Evolutionary conservation across 192 early-diverging fungal species (phyloP), one percentile per base, ranked within the genome.

Genomic region (Coemansia sp.): DNA sequence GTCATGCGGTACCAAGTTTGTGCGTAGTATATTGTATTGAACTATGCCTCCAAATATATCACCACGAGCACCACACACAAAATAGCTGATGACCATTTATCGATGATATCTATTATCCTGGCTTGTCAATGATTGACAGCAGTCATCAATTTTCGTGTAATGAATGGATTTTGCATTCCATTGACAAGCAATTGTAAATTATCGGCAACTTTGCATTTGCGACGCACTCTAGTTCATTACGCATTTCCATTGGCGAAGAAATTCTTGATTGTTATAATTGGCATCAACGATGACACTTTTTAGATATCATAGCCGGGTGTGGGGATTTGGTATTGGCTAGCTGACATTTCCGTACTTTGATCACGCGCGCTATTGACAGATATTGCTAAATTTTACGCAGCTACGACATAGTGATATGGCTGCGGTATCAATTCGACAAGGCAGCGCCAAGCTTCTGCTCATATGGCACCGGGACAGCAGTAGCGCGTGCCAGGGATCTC

Each of bases 401-500:
- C 24, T 15, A 31, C 27, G 8, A 57, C n/a, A 33, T 9, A 10
- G 10, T 31, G 3, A 13, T 10, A 57, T 57, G 53, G 24, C 53
- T 31, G 53, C 27, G 53, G 27, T 31, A 15, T 6, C n/a, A 50
- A 50, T 15, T 31, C 13, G 20, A 31, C 15, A 29, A 15, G 4
- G 15, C 3, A 12, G 53, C 29, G 53, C 53, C 53, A 29, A 57
- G 22, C 5, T 31, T 3, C 53, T 57, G 29, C 27, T 15, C 53
- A 27, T 31, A 15, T 15, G 27, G 53, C 53, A 57, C 53, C 53
- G 27, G 29, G 53, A 22, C 53, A 57, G 53, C 12, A 31, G 24
- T 57, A 57, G 53, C 53, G 53, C 27, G 53, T 57, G 53, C 53
- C 27, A 57, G 53, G 53, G 53, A 57, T 57, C 53, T 57, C 53